Conservation (phyloP, 352 stramenopile genomes). For the Phytopythium chamaehyphon region DNA sequence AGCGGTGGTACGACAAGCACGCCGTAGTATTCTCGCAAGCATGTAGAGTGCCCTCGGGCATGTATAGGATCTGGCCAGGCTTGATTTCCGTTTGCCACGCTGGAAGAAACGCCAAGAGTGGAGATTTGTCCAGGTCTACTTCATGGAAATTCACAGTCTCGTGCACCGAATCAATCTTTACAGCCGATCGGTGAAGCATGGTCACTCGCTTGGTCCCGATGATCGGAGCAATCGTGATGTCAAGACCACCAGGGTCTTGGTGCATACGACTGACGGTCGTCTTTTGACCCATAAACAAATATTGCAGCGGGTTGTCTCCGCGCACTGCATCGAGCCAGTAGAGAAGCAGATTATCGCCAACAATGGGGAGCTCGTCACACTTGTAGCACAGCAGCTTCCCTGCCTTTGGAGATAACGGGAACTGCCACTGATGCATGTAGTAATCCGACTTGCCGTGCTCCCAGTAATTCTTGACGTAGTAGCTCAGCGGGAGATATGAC, state of each 20-base stretch:
- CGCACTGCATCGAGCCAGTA: slow-evolving; percentile 90
- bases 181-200: slow-evolving; percentile 66
- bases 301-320: slow-evolving; percentile 90
- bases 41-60: slow-evolving; percentile 92
- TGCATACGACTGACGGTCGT: slow-evolving; percentile 90
- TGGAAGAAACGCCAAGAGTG: slow-evolving; percentile 85
- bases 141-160: slow-evolving; percentile 78
- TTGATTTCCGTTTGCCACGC: slow-evolving; percentile 86
- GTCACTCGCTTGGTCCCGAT: slow-evolving; percentile 77
- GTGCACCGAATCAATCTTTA: slow-evolving; percentile 84
- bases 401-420: slow-evolving; percentile 76
- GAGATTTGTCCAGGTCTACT: slow-evolving; percentile 81
- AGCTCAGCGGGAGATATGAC: slow-evolving; percentile 53
- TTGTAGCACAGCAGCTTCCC: slow-evolving; percentile 81
- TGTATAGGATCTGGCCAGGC: slow-evolving; percentile 92
- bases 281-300: slow-evolving; percentile 93
- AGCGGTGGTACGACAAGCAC: slow-evolving; percentile 92
- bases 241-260: slow-evolving; percentile 86
- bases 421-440: slow-evolving; percentile 96
- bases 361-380: slow-evolving; percentile 82
- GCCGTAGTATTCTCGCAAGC: slow-evolving; percentile 91
- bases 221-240: slow-evolving; percentile 93
- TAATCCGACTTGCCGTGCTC: slow-evolving; percentile 74
- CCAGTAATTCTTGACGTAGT: slow-evolving; percentile 84
- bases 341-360: slow-evolving; percentile 90